Conservation (phyloP, 164 flowering plant genomes). For the Chloranthus sessilifolius region DNA sequence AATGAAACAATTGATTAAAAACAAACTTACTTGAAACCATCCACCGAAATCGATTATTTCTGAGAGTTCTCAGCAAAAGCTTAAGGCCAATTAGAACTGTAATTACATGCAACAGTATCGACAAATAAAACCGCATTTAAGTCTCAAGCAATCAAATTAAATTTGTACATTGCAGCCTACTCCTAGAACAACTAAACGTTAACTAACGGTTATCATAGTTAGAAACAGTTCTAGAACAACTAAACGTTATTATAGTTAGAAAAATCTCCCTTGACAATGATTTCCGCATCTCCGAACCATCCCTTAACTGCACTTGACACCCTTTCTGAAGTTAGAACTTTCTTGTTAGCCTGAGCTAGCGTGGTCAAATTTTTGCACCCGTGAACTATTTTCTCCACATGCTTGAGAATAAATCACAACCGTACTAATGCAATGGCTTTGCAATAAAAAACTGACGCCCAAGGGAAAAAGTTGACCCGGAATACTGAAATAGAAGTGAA, state of each 20-base stretch:
- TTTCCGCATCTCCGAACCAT: conserved; percentile 6
- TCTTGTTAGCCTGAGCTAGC: conserved; percentile 19
- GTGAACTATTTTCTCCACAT: too few species aligned
- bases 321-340: conserved; percentile 17
- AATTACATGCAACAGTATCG: conserved; percentile 14
- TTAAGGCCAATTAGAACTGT: conserved; percentile 1
- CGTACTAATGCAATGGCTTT: too few species aligned
- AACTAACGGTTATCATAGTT: conserved; percentile 20
- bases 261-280: conserved; percentile 12
- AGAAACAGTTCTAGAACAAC: conserved; percentile 8
- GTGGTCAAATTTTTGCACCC: conserved; percentile 36
- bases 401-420: too few species aligned
- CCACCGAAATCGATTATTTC: background rate
- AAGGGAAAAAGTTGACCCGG: too few species aligned
- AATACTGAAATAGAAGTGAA: too few species aligned
- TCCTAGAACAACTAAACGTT: conserved; percentile 3
- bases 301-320: conserved; percentile 1
- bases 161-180: conserved; percentile 30
- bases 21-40: background rate
- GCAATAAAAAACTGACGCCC: too few species aligned
- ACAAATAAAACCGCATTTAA: conserved; percentile 19
- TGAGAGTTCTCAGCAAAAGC: background rate
- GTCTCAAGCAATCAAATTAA: conserved; percentile 29
- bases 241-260: conserved; percentile 5
- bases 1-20: background rate